These are phyloP conservation scores for Russula vinacea DNA, from an alignment of 768 basidiomycete species.

Conservation along the genomic window DNA sequence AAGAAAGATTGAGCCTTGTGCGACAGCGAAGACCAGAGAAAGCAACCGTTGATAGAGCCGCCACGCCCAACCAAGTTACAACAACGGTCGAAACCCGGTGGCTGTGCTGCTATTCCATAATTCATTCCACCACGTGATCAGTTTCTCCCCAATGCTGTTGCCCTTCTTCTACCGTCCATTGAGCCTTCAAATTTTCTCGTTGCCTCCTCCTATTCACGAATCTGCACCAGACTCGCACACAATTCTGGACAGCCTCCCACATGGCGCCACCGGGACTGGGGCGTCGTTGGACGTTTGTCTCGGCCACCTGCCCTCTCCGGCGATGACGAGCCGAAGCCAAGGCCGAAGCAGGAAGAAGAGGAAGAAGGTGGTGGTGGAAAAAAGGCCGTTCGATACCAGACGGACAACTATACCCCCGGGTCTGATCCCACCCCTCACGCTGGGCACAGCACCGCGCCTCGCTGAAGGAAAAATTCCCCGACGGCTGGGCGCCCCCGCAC, in stretches of 20 bases:
- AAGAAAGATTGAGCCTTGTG: constrained; percentile 10
- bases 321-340: not conserved
- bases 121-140: constrained; percentile 6
- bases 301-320: constrained; percentile 17
- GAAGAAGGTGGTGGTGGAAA: constrained; percentile 12
- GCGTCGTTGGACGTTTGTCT: constrained; percentile 18
- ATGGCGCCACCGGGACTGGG: constrained; percentile 24
- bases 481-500: constrained; percentile 51
- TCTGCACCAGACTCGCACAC: not conserved
- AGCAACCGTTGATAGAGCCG: not conserved
- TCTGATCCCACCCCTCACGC: constrained; percentile 32
- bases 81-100: constrained; percentile 14
- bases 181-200: not conserved
- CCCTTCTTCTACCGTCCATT: constrained; percentile 4
- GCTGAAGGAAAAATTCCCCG: constrained; percentile 38
- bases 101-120: constrained; percentile 18
- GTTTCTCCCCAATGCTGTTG: not conserved
- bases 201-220: not conserved
- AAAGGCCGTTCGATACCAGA: constrained; percentile 15
- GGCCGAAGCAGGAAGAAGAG: constrained; percentile 2
- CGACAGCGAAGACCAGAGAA: constrained; percentile 15
- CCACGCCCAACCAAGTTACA: not conserved
- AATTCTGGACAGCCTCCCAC: not conserved
- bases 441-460: constrained; percentile 36
- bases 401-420: constrained; percentile 23